Evolutionary conservation across 192 early-diverging fungal species (phyloP).

Genomic region (Linnemannia elongata): DNA sequence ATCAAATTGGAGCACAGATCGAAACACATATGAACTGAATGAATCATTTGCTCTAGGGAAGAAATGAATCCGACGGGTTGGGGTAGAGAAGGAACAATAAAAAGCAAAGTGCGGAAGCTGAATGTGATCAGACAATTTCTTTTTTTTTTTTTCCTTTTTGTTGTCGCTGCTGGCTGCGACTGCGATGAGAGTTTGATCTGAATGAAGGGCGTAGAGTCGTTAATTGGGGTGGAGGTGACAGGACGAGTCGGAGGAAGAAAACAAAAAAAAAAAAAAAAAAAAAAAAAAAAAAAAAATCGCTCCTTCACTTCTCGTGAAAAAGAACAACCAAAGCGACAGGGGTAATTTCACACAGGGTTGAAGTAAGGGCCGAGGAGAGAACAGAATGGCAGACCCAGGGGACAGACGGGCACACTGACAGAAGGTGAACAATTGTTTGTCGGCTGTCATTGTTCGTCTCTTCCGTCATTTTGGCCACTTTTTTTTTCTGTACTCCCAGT

Average conservation of each 20-base stretch:
- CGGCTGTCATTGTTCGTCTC: neutral
- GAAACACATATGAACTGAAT: neutral
- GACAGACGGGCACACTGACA: too few species aligned
- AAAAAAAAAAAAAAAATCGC: neutral
- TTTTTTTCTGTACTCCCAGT: neutral
- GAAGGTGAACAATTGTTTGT: too few species aligned
- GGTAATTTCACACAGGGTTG: too few species aligned
- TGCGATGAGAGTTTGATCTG: too few species aligned
- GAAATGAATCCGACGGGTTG: neutral
- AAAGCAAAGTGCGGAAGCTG: neutral
- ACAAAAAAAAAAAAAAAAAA: neutral
- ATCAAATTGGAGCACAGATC: neutral
- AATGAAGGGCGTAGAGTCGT: neutral
- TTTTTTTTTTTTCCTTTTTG: neutral
- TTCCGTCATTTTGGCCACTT: neutral
- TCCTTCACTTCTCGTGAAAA: neutral
- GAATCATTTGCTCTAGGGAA: neutral
- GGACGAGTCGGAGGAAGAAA: neutral
- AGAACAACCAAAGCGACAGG: neutral
- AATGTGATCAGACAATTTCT: constrained; percentile 5
- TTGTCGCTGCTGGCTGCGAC: neutral
- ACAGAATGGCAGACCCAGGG: too few species aligned
- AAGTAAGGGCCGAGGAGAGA: too few species aligned
- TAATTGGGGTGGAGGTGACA: neutral
- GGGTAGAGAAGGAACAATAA: neutral